These are phyloP conservation scores for Rhinocladiella mackenziei DNA, from an alignment of 2,329 filamentous ascomycete genomes.

Conservation along the genomic window DNA sequence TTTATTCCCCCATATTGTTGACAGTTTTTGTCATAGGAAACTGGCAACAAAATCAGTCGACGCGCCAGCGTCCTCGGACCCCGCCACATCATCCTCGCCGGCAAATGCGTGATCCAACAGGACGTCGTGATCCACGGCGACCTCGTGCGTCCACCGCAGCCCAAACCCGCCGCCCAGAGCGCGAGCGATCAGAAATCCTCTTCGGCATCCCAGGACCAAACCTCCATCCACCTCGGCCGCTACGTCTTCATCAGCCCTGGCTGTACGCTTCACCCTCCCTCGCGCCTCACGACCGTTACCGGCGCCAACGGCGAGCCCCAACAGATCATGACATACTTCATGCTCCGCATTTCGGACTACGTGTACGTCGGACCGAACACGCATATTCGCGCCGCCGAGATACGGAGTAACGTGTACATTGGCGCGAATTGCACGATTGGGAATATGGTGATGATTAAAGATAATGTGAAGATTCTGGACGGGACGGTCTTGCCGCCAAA, in stretches of 20 bases:
- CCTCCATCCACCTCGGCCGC: conserved; percentile 76
- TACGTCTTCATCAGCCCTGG: conserved; percentile 84
- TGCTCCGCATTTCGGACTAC: conserved; percentile 89
- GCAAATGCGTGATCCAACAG: conserved; percentile 91
- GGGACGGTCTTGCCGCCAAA: conserved; percentile 77
- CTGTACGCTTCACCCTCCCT: conserved; percentile 76
- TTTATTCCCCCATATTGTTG: conserved; percentile 9
- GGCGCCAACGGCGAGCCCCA: conserved; percentile 25
- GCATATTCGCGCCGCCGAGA: conserved; percentile 75
- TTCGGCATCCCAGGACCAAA: conserved; percentile 28
- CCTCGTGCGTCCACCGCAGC: conserved; percentile 61
- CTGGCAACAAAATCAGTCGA: conserved; percentile 95
- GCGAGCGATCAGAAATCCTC: conserved; percentile 37
- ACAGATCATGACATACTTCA: conserved; percentile 68
- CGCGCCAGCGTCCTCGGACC: conserved; percentile 89
- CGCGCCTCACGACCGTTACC: conserved; percentile 70
- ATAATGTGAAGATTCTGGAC: conserved; percentile 84
- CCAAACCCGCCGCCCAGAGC: conserved; percentile 24
- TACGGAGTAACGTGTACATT: conserved; percentile 83
- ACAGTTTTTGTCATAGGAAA: conserved; percentile 59
- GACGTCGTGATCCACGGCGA: conserved; percentile 94
- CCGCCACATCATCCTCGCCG: conserved; percentile 95
- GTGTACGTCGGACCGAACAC: conserved; percentile 77
- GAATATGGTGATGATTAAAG: conserved; percentile 87
- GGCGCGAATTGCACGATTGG: conserved; percentile 72